phyloP scores from a whole-genome alignment of 495 filamentous ascomycete species.

The Neurospora tetraspora region DNA sequence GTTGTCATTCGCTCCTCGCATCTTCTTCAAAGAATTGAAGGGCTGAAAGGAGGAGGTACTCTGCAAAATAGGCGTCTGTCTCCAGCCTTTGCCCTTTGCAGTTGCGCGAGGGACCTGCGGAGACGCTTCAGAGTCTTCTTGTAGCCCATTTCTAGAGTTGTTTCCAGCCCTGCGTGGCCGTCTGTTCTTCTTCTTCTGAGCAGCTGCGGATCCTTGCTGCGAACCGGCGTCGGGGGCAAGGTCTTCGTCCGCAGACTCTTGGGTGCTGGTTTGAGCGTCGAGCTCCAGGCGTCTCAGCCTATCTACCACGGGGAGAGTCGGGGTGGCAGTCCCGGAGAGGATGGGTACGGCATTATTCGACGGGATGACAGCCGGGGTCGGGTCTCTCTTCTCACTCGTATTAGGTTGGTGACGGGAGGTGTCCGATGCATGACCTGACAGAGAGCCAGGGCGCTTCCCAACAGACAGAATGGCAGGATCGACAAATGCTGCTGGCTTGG shows the following conservation, averaged over 20 bases:
- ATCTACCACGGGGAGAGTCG: constrained; percentile 1
- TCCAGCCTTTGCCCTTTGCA: constrained; percentile 55
- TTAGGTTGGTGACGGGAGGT: constrained; percentile 17
- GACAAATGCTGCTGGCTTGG: constrained; percentile 25
- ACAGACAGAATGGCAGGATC: constrained; percentile 48
- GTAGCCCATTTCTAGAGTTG: not conserved
- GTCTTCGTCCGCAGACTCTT: constrained; percentile 16
- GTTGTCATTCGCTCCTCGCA: constrained; percentile 53
- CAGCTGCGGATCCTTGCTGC: constrained; percentile 7
- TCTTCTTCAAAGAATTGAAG: constrained; percentile 46
- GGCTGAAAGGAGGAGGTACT: constrained; percentile 46
- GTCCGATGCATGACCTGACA: constrained; percentile 8
- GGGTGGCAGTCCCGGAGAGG: constrained; percentile 7
- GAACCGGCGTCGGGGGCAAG: constrained; percentile 4
- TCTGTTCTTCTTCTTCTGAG: constrained; percentile 15
- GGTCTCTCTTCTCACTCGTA: constrained; percentile 28
- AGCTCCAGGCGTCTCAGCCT: constrained; percentile 12
- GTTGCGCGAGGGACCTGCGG: constrained; percentile 10
- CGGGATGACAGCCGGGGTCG: constrained; percentile 7
- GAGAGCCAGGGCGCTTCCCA: constrained; percentile 24
- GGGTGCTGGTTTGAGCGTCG: not conserved
- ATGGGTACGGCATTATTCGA: not conserved
- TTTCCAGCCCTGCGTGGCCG: constrained; percentile 11
- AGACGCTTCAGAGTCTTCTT: constrained; percentile 15
- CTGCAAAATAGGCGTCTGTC: constrained; percentile 71